These are phyloP conservation scores for Excoecaria cochinchinensis DNA, from an alignment of 345 rosid species.

Conservation along the genomic window DNA sequence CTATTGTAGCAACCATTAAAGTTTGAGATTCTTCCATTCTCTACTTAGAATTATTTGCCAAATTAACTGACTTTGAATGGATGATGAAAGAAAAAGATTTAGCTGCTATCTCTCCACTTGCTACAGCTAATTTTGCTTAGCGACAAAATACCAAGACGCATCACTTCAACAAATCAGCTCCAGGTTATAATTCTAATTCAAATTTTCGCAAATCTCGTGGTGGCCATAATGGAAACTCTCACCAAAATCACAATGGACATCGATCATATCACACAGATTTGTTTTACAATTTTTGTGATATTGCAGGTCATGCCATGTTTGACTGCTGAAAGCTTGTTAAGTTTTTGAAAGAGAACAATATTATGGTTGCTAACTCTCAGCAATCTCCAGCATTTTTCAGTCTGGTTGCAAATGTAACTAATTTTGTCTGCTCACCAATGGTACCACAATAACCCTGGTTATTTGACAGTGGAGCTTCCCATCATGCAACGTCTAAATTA, in stretches of 20 bases:
- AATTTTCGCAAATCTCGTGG: neutral
- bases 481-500: neutral
- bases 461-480: too few species aligned
- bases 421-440: neutral
- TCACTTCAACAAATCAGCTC: neutral
- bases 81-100: neutral
- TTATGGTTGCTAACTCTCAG: neutral
- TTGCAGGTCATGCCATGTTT: neutral
- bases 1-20: neutral
- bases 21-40: neutral
- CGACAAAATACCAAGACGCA: neutral
- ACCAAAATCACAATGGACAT: neutral
- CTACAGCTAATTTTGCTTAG: neutral
- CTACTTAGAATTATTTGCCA: neutral
- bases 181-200: neutral
- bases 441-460: too few species aligned
- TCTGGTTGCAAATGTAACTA: neutral
- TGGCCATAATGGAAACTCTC: neutral
- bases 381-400: neutral
- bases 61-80: neutral
- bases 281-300: neutral
- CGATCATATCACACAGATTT: neutral
- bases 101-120: neutral
- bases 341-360: too few species aligned
- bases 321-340: too few species aligned